These are phyloP conservation scores for Heliamphora exappendiculata DNA, from an alignment of 148 eudicot species.

Conservation along the genomic window DNA sequence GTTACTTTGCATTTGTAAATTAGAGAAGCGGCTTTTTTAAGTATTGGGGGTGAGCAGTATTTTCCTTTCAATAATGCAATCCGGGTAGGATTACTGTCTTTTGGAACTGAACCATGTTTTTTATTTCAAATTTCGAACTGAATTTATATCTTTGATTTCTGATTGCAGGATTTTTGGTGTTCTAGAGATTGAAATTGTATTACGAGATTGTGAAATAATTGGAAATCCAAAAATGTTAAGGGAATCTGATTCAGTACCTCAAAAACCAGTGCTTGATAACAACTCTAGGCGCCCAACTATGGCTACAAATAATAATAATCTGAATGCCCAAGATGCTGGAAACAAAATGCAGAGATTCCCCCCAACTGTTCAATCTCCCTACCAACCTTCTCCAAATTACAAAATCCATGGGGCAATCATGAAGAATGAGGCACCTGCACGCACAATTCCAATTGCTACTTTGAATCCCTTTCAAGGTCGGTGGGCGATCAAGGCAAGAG, in stretches of 20 bases:
- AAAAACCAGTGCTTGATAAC: slow-evolving; percentile 30
- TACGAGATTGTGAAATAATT: slow-evolving; percentile 69
- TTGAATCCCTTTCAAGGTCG: slow-evolving; percentile 98
- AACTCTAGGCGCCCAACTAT: slow-evolving; percentile 13
- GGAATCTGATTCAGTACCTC: slow-evolving; percentile 36
- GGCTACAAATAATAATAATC: slow-evolving; percentile 18
- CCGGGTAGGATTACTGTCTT: neutral
- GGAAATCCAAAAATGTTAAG: slow-evolving; percentile 56
- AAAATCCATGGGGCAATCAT: slow-evolving; percentile 81
- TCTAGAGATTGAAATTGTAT: slow-evolving; percentile 83
- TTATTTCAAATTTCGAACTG: neutral
- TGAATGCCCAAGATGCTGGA: slow-evolving; percentile 28
- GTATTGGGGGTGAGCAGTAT: neutral
- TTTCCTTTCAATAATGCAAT: neutral
- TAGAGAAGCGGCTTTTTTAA: no score
- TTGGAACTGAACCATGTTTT: slow-evolving; percentile 2
- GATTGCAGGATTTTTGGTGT: slow-evolving; percentile 83
- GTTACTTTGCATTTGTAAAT: neutral
- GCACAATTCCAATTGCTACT: slow-evolving; percentile 84
- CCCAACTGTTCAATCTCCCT: slow-evolving; percentile 82
- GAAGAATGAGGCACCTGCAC: slow-evolving; percentile 97
- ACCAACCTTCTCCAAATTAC: slow-evolving; percentile 88
- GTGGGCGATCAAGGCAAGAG: slow-evolving; percentile 98
- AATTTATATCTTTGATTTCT: slow-evolving; percentile 1
- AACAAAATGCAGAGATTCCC: slow-evolving; percentile 36